Percentiles rank a stretch among this genome's conserved stretches.
Conservation (phyloP, 768 basidiomycete genomes). For the Lanmaoa rubissima region DNA sequence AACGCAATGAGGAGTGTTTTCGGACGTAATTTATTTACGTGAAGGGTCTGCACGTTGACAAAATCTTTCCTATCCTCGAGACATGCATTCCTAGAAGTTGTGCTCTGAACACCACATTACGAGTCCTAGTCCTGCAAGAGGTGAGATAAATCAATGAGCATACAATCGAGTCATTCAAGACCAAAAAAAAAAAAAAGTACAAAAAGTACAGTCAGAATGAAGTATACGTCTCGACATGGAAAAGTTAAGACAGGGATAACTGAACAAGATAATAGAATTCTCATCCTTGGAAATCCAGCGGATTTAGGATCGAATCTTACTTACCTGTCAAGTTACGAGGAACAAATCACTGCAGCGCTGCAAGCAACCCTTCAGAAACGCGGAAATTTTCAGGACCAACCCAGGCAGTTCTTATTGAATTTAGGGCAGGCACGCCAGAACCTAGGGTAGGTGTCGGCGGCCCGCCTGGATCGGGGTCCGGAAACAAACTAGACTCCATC, state of each 20-base stretch:
- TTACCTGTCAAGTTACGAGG: not conserved
- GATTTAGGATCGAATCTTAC: too few relatives aligned
- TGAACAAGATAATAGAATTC: constrained; percentile 15
- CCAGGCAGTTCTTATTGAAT: too few relatives aligned
- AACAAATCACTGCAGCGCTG: not conserved
- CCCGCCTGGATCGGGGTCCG: too few relatives aligned
- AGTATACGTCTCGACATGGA: constrained; percentile 19
- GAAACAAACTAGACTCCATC: too few relatives aligned
- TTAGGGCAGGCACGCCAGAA: too few relatives aligned
- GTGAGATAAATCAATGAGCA: not conserved
- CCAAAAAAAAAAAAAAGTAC: not conserved
- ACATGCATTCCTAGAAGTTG: not conserved
- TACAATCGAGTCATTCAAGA: too few relatives aligned
- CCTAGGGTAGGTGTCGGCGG: too few relatives aligned
- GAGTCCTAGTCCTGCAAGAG: not conserved
- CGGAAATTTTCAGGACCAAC: too few relatives aligned
- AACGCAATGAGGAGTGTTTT: not conserved
- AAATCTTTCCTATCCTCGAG: not conserved
- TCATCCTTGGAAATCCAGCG: constrained; percentile 14
- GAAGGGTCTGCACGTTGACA: not conserved
- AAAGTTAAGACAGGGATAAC: constrained; percentile 35
- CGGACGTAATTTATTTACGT: not conserved
- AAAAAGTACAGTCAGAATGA: not conserved
- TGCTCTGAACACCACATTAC: not conserved
- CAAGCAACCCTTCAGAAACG: too few relatives aligned